phyloP scores from a whole-genome alignment of 2,329 filamentous ascomycete genomes.

The Thielaviopsis euricoi region DNA sequence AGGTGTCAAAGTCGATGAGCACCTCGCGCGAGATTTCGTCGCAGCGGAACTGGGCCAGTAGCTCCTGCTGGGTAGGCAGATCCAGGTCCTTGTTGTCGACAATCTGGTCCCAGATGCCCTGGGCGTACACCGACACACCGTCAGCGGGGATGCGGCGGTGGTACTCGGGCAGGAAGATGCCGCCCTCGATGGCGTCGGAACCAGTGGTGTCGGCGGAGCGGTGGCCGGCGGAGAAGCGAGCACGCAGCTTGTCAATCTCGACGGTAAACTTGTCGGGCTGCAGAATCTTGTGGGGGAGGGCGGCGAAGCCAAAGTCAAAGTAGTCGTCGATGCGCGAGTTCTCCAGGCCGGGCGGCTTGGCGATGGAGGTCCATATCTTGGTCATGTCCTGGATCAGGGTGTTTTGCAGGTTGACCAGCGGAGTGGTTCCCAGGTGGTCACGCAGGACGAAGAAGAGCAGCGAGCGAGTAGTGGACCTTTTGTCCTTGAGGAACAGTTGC shows the following conservation, averaged over 20 bases:
- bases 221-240: conserved; percentile 68
- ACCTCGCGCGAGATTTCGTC: conserved; percentile 93
- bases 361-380: conserved; percentile 83
- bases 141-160: conserved; percentile 92
- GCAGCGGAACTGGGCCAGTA: conserved; percentile 91
- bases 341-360: conserved; percentile 80
- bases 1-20: conserved; percentile 62
- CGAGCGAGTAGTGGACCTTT: conserved; percentile 76
- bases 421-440: conserved; percentile 86
- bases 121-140: conserved; percentile 86
- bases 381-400: conserved; percentile 81
- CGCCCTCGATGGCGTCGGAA: conserved; percentile 53
- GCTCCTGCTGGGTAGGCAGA: conserved; percentile 87
- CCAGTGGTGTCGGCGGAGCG: conserved; percentile 47
- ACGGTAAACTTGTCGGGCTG: conserved; percentile 79
- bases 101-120: conserved; percentile 96
- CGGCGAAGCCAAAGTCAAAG: conserved; percentile 95
- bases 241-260: conserved; percentile 65
- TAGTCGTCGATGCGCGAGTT: conserved; percentile 86
- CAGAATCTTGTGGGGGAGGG: conserved; percentile 89
- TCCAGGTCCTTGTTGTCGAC: conserved; percentile 98
- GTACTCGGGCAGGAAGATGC: conserved; percentile 83
- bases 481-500: conserved; percentile 91
- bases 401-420: conserved; percentile 73
- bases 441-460: conserved; percentile 97